These are phyloP conservation scores for Dendrobium officinale DNA, from an alignment of 106 monocot species.

Conservation along the genomic window DNA sequence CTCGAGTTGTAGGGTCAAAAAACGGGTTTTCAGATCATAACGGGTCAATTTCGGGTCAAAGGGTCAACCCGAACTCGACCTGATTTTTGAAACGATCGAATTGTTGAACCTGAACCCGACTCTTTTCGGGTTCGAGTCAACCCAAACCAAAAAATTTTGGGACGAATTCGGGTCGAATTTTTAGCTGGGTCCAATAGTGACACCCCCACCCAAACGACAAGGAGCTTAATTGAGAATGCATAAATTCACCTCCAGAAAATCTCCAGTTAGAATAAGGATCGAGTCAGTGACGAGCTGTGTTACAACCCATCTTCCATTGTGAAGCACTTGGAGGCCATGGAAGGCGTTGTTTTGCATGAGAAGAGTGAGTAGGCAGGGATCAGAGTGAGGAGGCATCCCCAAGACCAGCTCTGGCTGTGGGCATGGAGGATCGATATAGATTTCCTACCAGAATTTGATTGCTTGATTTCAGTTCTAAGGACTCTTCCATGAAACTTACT, in stretches of 20 bases:
- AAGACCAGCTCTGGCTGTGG: conserved; percentile 31
- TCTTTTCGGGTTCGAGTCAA: too few relatives aligned
- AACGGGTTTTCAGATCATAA: too few relatives aligned
- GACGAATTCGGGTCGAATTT: too few relatives aligned
- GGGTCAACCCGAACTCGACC: too few relatives aligned
- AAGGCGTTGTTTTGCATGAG: conserved; percentile 39
- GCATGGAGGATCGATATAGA: conserved; percentile 48
- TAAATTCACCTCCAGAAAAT: conserved; percentile 51
- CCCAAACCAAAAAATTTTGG: too few relatives aligned
- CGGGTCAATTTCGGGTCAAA: too few relatives aligned
- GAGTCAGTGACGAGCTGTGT: conserved; percentile 27
- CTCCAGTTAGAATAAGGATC: conserved; percentile 51
- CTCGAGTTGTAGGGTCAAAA: too few relatives aligned
- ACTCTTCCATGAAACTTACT: conserved; percentile 18
- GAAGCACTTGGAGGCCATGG: conserved; percentile 46
- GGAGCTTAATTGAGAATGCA: not conserved
- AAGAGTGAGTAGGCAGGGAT: conserved; percentile 54
- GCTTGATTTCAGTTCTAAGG: conserved; percentile 25
- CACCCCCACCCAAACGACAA: too few relatives aligned
- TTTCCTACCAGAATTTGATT: conserved; percentile 33
- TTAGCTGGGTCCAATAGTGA: too few relatives aligned
- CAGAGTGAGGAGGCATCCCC: conserved; percentile 54
- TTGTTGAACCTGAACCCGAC: too few relatives aligned
- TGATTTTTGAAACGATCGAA: too few relatives aligned
- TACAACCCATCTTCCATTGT: conserved; percentile 40